phyloP scores from a whole-genome alignment of 495 filamentous ascomycete genomes.

The Corynascus novoguineensis region DNA sequence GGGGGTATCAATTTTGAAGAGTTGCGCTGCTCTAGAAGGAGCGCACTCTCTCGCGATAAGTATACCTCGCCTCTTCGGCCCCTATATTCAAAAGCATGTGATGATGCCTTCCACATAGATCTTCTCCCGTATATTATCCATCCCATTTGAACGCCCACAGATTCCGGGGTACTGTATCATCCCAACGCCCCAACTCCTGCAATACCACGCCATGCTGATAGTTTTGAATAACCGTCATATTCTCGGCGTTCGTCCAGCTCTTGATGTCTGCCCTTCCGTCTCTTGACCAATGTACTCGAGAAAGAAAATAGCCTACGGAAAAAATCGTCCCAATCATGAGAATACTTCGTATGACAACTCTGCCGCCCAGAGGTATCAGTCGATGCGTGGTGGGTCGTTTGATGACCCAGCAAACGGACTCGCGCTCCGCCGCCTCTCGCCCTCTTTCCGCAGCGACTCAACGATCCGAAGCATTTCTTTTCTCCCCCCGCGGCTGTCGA shows the following conservation, averaged over 20 bases:
- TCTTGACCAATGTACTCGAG: background rate
- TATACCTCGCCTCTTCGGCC: too few relatives aligned
- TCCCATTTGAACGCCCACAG: background rate
- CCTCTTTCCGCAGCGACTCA: conserved; percentile 74
- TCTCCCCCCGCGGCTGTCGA: conserved; percentile 68
- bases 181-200: conserved; percentile 7
- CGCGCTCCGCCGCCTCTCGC: conserved; percentile 57
- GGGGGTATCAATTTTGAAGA: too few relatives aligned
- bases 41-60: too few relatives aligned
- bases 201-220: conserved; percentile 1
- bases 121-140: background rate
- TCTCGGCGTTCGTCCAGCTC: background rate
- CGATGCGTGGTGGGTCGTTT: conserved; percentile 34
- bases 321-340: conserved; percentile 2
- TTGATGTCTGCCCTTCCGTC: background rate
- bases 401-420: conserved; percentile 26
- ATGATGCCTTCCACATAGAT: too few relatives aligned
- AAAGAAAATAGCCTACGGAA: background rate
- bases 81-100: too few relatives aligned
- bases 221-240: background rate
- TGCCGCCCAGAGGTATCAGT: conserved; percentile 15
- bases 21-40: too few relatives aligned
- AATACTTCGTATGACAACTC: background rate
- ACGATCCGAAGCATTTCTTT: conserved; percentile 89
- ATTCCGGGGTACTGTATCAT: background rate